Evolutionary conservation across 345 rosid genomes (phyloP), one percentile per base, ranked within the genome.

Genomic region (Populus davidiana): DNA sequence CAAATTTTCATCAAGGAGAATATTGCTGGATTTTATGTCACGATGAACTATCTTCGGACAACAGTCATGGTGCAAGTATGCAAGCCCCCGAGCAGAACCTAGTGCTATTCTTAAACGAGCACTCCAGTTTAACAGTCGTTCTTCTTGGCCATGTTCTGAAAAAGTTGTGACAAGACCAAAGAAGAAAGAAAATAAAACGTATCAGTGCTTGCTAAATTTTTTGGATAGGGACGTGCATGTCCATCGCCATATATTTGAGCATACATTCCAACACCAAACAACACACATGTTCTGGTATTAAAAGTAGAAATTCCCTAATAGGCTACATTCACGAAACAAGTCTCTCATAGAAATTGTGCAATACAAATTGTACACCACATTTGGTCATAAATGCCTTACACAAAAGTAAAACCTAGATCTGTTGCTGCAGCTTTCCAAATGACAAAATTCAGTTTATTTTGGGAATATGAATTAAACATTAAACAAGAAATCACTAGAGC

Each of bases 1-100:
- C 83, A 93, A 81, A 73, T 91, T 93, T 81, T 93, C 98, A 80
- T 91, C 90, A 35, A 95, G 94, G 43, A 95, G 93, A 79, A 95
- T 92, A 77, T 95, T 95, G 84, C 99, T 93, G 27, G 99, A 92
- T 81, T 95, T 95, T 67, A 95, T 90, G 83, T 95, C 99, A 49
- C 97, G 93, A 79, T 93, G 99, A 70, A 93, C 81, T 41, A 95
- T 91, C 85, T 88, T 93, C 2, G 99, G 99, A 73, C 84, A 84
- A 73, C 99, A 93, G 81, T 93, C 99, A 77, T 95, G 97, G 83
- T 95, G 98, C 80, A 95, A 70, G 75, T 95, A 95, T 3, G 98
- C 94, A 50, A 95, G 78, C 59, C 98, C 98, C 44, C 97, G 83
- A 7, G 99, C 97, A 35, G 99, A 93, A 65, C 99, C 98, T 54